These are phyloP conservation scores for Penicillium decumbens DNA, from an alignment of 2,329 filamentous ascomycete genomes.

Conservation along the genomic window DNA sequence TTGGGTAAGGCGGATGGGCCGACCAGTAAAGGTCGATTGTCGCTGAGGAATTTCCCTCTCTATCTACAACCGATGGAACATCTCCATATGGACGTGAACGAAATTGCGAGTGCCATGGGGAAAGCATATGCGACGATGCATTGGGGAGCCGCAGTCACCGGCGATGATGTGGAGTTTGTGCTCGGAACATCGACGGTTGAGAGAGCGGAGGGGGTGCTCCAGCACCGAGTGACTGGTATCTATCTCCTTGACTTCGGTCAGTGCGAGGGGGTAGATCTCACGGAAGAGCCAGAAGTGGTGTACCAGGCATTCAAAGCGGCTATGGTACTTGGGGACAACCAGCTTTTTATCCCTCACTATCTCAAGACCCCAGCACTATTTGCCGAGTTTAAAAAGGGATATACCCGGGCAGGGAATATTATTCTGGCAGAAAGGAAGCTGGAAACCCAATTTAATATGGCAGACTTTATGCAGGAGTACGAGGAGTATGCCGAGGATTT, in stretches of 20 bases:
- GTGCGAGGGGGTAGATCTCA: constrained; percentile 7
- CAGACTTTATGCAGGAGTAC: constrained; percentile 11
- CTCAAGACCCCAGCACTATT: constrained; percentile 17
- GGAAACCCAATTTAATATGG: constrained; percentile 1
- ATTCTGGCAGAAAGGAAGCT: constrained; percentile 3
- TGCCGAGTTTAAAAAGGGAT: constrained; percentile 8
- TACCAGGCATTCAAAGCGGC: constrained; percentile 17
- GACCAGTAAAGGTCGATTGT: too few relatives aligned
- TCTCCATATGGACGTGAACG: constrained; percentile 3
- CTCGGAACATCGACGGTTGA: constrained; percentile 4
- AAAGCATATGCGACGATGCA: constrained; percentile 13
- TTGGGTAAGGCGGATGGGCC: too few relatives aligned
- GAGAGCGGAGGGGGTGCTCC: neutral
- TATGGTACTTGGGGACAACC: constrained; percentile 13
- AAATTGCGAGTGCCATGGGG: neutral
- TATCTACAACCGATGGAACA: neutral
- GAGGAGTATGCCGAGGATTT: constrained; percentile 14
- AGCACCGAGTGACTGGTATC: constrained; percentile 3
- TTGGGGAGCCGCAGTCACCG: constrained; percentile 8
- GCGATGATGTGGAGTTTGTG: constrained; percentile 15
- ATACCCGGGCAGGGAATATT: constrained; percentile 2
- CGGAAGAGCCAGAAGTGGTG: constrained; percentile 1
- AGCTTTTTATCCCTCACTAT: constrained; percentile 11
- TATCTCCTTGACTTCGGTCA: constrained; percentile 12
- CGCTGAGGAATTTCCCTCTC: too few relatives aligned